phyloP scores from a whole-genome alignment of 2,329 filamentous ascomycete species.

The Stachybotrys elegans region DNA sequence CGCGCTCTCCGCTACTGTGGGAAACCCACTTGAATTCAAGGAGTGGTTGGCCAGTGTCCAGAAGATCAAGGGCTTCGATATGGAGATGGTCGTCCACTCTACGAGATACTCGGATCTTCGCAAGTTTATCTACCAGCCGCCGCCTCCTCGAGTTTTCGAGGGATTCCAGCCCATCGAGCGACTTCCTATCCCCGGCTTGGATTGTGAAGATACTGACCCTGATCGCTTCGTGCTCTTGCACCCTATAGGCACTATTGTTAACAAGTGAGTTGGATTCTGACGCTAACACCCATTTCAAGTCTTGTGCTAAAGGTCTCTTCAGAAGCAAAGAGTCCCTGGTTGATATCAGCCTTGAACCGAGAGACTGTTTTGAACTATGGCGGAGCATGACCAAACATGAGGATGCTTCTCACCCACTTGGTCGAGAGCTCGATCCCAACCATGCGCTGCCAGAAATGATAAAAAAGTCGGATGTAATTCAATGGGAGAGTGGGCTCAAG shows the following conservation, averaged over 20 bases:
- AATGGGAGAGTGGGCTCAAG: conserved; percentile 62
- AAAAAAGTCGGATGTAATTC: conserved; percentile 59
- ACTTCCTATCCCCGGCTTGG: conserved; percentile 40
- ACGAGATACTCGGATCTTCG: conserved; percentile 71
- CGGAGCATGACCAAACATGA: conserved; percentile 55
- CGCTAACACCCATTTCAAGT: too few species aligned
- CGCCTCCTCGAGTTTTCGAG: conserved; percentile 41
- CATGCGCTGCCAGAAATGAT: conserved; percentile 45
- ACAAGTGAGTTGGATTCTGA: conserved; percentile 32
- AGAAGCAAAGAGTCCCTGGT: too few species aligned
- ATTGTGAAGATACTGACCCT: conserved; percentile 34
- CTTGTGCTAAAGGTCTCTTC: too few species aligned
- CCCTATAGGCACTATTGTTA: conserved; percentile 58
- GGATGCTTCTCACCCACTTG: conserved; percentile 44
- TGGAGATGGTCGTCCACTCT: conserved; percentile 64
- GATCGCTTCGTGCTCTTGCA: conserved; percentile 57
- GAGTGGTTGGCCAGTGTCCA: conserved; percentile 64
- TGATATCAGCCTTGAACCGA: conserved; percentile 64
- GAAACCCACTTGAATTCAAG: conserved; percentile 66
- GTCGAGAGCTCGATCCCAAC: conserved; percentile 10
- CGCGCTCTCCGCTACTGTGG: conserved; percentile 73
- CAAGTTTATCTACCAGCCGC: conserved; percentile 64
- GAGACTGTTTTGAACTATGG: conserved; percentile 66
- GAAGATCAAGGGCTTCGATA: conserved; percentile 53
- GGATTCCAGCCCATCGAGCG: conserved; percentile 40